These are phyloP conservation scores for Actinomortierella ambigua DNA, from an alignment of 371 early-diverging fungal genomes.

Conservation along the genomic window DNA sequence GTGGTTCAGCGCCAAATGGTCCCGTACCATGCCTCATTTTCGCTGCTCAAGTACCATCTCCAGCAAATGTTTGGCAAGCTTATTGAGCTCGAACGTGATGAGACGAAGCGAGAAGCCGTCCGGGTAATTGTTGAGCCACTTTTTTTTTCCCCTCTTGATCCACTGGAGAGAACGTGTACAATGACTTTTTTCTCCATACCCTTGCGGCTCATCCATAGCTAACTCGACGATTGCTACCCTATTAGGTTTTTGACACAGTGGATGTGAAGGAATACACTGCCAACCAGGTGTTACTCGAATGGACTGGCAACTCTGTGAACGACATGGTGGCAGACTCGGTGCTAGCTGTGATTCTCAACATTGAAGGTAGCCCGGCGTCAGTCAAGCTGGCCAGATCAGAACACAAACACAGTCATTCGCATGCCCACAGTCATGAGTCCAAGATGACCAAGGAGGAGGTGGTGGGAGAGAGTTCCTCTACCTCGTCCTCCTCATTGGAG, in stretches of 20 bases:
- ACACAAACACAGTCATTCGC: constrained; percentile 34
- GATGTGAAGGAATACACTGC: constrained; percentile 65
- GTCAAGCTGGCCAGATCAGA: constrained; percentile 70
- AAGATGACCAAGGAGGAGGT: background rate
- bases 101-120: constrained; percentile 31
- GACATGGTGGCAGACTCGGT: constrained; percentile 97
- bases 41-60: constrained; percentile 86
- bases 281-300: constrained; percentile 79
- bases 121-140: constrained; percentile 13
- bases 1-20: constrained; percentile 84
- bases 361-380: constrained; percentile 89
- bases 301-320: constrained; percentile 90
- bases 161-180: too few species aligned
- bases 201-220: too few species aligned
- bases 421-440: constrained; percentile 9
- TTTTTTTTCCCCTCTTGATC: background rate
- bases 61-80: constrained; percentile 91
- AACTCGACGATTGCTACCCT: too few species aligned
- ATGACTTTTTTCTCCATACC: too few species aligned
- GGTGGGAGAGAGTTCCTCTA: too few species aligned
- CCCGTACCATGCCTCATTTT: constrained; percentile 77
- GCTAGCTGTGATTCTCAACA: constrained; percentile 81
- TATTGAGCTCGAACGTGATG: constrained; percentile 42
- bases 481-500: too few species aligned
- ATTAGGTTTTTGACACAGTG: constrained; percentile 76